phyloP scores from a whole-genome alignment of 2,329 filamentous ascomycete species.

The Calcarisporium arbuscula region DNA sequence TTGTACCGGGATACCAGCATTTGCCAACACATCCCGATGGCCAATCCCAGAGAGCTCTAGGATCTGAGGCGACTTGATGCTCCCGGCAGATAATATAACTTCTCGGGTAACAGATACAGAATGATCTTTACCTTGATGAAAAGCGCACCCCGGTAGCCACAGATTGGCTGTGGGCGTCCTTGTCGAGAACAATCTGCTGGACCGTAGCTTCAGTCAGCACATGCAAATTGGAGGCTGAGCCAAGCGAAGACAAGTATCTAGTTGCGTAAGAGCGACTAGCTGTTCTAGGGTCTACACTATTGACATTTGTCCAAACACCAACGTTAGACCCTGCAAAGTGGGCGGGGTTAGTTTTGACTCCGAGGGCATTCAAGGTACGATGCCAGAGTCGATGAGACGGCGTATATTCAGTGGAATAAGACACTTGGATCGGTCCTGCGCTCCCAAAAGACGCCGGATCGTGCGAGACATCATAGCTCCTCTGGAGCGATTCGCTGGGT shows the following conservation, averaged over 20 bases:
- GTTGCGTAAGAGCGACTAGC: slow-evolving; percentile 41
- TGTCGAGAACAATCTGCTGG: slow-evolving; percentile 17
- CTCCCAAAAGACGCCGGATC: slow-evolving; percentile 34
- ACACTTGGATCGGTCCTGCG: slow-evolving; percentile 41
- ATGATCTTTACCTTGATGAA: slow-evolving; percentile 25
- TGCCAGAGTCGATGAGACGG: slow-evolving; percentile 40
- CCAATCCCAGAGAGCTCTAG: slow-evolving; percentile 59
- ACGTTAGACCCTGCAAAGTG: slow-evolving; percentile 43
- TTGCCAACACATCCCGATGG: slow-evolving; percentile 26
- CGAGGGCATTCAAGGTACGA: slow-evolving; percentile 37
- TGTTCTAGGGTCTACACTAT: slow-evolving; percentile 38
- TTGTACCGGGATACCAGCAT: slow-evolving; percentile 30
- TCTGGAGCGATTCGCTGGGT: slow-evolving; percentile 24
- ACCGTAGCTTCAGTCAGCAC: slow-evolving; percentile 25
- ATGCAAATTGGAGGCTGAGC: slow-evolving; percentile 38
- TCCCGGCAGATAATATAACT: slow-evolving; percentile 54
- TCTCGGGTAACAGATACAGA: slow-evolving; percentile 39
- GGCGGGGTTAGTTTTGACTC: slow-evolving; percentile 31
- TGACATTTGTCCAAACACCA: slow-evolving; percentile 44
- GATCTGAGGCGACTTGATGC: slow-evolving; percentile 49
- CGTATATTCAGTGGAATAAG: slow-evolving; percentile 34
- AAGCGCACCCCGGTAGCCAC: slow-evolving; percentile 27
- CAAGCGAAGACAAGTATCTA: slow-evolving; percentile 34
- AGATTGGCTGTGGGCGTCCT: no score
- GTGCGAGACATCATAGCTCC: slow-evolving; percentile 30